These are phyloP conservation scores for Sphagnum contortum DNA, from an alignment of 225 moss, liverwort and hornwort species.

Conservation along the genomic window DNA sequence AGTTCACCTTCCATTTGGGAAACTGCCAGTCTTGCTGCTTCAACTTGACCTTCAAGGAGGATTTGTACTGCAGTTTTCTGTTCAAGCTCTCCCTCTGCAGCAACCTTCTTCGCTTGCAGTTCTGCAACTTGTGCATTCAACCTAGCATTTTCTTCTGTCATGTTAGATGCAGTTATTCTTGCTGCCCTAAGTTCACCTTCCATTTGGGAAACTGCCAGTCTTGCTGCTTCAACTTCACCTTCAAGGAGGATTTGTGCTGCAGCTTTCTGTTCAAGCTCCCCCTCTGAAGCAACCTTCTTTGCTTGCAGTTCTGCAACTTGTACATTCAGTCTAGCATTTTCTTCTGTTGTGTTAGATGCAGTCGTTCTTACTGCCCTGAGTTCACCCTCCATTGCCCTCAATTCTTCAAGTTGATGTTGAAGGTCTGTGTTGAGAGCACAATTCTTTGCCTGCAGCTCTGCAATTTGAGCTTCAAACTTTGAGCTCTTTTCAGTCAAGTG, in stretches of 20 bases:
- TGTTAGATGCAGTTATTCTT: not conserved
- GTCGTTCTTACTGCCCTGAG: not conserved
- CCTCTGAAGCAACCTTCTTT: not conserved
- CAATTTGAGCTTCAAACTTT: too few species aligned
- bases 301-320: constrained; percentile 1
- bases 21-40: not conserved
- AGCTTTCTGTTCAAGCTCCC: constrained; percentile 8
- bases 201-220: constrained; percentile 7
- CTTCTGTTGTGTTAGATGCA: too few species aligned
- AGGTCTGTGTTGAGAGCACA: not conserved
- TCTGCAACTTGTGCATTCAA: too few species aligned
- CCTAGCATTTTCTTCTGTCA: too few species aligned
- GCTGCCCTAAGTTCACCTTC: constrained; percentile 13
- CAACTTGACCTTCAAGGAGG: not conserved
- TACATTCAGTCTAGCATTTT: too few species aligned
- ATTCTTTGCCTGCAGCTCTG: not conserved
- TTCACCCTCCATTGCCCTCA: constrained; percentile 1
- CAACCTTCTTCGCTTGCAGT: not conserved
- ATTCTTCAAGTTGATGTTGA: not conserved
- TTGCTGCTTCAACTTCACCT: constrained; percentile 7
- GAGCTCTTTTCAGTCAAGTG: too few species aligned
- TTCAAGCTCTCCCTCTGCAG: not conserved
- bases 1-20: too few species aligned
- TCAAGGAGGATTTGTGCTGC: constrained; percentile 2
- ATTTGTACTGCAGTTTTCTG: constrained; percentile 4